A percentile compares a stretch with the other conserved stretches of the same genome.
phyloP scores from a whole-genome alignment of 129 eudicot genomes.

The Oenanthe sinensis region DNA sequence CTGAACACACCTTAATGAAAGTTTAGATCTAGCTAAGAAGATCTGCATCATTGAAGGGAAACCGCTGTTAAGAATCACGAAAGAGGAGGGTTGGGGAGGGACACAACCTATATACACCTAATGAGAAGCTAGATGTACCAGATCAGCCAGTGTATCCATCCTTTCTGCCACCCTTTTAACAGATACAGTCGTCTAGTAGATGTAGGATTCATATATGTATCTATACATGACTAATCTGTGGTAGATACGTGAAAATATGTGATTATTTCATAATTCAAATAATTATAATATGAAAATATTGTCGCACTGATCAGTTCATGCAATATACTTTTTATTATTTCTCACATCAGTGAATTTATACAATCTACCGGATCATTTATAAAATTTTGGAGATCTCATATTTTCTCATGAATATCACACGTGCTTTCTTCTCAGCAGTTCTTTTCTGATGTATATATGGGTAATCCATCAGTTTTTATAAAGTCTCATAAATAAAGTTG shows the following conservation, averaged over 20 bases:
- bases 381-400: not conserved
- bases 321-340: not conserved
- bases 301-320: not conserved
- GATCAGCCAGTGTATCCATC: not conserved
- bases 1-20: not conserved
- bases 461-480: not conserved
- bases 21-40: not conserved
- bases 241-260: not conserved
- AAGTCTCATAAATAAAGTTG: not conserved
- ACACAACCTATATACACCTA: not conserved
- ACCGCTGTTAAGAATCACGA: not conserved
- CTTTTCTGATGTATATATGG: not conserved
- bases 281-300: not conserved
- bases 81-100: not conserved
- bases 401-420: not conserved
- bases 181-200: not conserved
- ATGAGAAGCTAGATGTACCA: not conserved
- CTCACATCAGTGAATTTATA: not conserved
- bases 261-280: not conserved
- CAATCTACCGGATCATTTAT: not conserved
- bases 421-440: not conserved
- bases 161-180: not conserved
- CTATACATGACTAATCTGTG: not conserved
- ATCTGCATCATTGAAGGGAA: not conserved
- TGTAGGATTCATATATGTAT: not conserved